These are phyloP conservation scores for Solanum paucissectum DNA, from an alignment of 257 asterid genomes.

Conservation along the genomic window DNA sequence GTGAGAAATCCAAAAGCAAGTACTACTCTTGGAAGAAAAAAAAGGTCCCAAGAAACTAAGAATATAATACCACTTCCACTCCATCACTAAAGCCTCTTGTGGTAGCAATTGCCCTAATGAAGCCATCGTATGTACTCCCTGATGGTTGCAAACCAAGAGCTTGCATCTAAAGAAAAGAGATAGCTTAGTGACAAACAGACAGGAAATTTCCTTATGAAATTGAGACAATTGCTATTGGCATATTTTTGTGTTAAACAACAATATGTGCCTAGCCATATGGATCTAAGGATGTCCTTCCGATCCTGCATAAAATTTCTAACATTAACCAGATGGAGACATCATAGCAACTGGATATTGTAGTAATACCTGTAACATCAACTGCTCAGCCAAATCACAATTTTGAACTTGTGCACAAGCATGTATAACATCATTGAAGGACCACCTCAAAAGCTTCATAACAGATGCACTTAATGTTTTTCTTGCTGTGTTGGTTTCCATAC, in stretches of 20 bases:
- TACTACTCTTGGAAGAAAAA: neutral
- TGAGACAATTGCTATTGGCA: neutral
- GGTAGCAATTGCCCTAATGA: constrained; percentile 47
- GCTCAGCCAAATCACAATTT: constrained; percentile 50
- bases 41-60: neutral
- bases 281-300: neutral
- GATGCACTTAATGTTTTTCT: constrained; percentile 21
- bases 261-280: neutral
- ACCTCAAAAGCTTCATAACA: constrained; percentile 39
- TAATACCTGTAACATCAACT: constrained; percentile 63
- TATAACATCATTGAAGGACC: constrained; percentile 60
- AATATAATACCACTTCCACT: constrained; percentile 58
- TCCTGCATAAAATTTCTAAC: neutral
- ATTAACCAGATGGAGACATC: neutral
- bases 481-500: constrained; percentile 17
- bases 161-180: constrained; percentile 53
- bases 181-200: neutral
- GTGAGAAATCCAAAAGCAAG: constrained; percentile 5
- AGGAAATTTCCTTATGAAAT: neutral
- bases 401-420: constrained; percentile 51
- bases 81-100: constrained; percentile 42
- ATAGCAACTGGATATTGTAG: neutral
- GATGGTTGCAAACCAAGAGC: constrained; percentile 73
- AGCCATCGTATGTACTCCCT: constrained; percentile 46
- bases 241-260: neutral